phyloP scores from a whole-genome alignment of 164 flowering plant genomes.

The Dillenia turbinata region DNA sequence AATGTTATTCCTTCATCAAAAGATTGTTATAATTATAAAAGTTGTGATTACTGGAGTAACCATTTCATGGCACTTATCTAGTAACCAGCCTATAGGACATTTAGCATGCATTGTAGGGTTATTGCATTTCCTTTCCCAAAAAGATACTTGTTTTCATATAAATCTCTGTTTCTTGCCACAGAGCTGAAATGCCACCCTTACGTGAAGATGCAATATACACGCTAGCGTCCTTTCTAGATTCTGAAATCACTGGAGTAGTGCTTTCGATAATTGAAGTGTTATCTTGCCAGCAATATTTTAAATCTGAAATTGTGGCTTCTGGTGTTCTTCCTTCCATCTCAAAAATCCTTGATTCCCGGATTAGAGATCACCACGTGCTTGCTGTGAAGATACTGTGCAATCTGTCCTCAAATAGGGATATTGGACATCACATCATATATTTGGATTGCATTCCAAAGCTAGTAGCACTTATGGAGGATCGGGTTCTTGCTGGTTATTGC shows the following conservation, averaged over 20 bases:
- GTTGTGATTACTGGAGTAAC: no score
- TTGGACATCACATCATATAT: slow-evolving; percentile 28
- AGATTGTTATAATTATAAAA: no score
- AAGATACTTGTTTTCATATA: background rate
- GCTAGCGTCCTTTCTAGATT: slow-evolving; percentile 47
- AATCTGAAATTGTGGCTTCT: slow-evolving; percentile 34
- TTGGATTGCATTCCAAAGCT: slow-evolving; percentile 46
- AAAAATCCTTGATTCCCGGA: slow-evolving; percentile 35
- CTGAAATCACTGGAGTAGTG: slow-evolving; percentile 47
- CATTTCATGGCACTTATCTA: no score
- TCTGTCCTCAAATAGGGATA: slow-evolving; percentile 36
- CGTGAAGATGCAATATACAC: slow-evolving; percentile 40
- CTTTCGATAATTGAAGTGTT: slow-evolving; percentile 45
- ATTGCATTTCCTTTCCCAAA: no score
- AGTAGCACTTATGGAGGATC: slow-evolving; percentile 41
- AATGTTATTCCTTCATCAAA: no score
- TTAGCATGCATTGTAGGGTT: no score
- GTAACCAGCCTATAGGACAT: no score
- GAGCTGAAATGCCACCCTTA: slow-evolving; percentile 29
- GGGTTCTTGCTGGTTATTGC: slow-evolving; percentile 32
- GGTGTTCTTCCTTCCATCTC: slow-evolving; percentile 47
- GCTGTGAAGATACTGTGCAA: slow-evolving; percentile 50
- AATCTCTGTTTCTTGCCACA: slow-evolving; percentile 3
- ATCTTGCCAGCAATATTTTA: slow-evolving; percentile 29
- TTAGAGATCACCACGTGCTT: slow-evolving; percentile 22